Evolutionary conservation across 768 basidiomycete genomes (phyloP), one percentile per base, ranked within the genome.

Genomic region (Galerina sulciceps): DNA sequence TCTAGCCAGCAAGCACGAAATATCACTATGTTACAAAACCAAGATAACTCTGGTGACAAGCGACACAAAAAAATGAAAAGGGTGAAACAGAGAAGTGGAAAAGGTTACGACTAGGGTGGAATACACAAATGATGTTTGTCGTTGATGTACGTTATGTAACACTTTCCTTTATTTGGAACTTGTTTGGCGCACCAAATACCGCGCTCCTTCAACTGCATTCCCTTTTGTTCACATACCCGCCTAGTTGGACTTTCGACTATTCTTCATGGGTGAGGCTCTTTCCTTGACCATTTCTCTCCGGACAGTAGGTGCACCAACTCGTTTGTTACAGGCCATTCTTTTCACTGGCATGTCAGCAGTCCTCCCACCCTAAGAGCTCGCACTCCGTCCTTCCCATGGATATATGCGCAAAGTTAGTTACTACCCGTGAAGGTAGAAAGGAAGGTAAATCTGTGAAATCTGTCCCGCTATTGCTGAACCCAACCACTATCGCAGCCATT

Each of bases 61-160:
- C 94, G 93, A 70, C 87, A 94, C 78, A 97, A 94, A 75, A 90
- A 88, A 69, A 75, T 81, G 74, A 89, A 90, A 69, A 76, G 88
- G 47, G 84, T 84, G 47, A 99, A 99, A 76, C 91, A 96, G 73
- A 80, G 96, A 61, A 94, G 93, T 68, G 96, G 96, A 13, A 90
- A 85, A 68, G 96, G 96, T 20, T 99, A 98, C 66, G 96, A 97
- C 71, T 75, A 60, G 63, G 23, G 3, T 37, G 26, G 26, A 31
- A 31, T 59, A 18, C 31, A 14, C 11, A 18, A 18, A 8, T n/a
- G 48, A 8, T 31, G 26, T 31, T 31, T 31, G 8, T 8, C 4
- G 8, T 31, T 31, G 26, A 31, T 31, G 26, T 31, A 31, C 5
- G 26, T 31, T 31, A 31, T 31, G 26, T 31, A 31, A 31, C 26